Conservation (phyloP, 139 green algal species). For the Mychonastes homosphaera region DNA sequence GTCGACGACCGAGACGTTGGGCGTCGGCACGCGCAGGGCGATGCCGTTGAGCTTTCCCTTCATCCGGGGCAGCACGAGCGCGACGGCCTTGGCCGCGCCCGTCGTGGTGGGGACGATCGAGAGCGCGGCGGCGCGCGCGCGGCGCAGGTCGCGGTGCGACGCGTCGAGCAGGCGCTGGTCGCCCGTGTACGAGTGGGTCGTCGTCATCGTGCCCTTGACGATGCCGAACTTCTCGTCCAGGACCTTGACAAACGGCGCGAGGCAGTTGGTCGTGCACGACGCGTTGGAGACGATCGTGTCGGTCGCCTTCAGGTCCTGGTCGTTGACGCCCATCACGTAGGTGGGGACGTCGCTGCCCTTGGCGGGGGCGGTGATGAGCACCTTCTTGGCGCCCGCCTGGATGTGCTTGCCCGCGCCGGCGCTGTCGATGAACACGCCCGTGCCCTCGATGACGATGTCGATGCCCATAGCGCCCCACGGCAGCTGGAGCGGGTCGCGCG, state of each 20-base stretch:
- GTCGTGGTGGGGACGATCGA: slow-evolving; percentile 99
- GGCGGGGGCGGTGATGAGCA: slow-evolving; percentile 97
- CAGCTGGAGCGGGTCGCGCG: slow-evolving; percentile 88
- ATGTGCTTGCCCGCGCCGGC: slow-evolving; percentile 87
- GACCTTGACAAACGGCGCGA: slow-evolving; percentile 99
- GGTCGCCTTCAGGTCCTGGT: slow-evolving; percentile 75
- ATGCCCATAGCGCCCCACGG: slow-evolving; percentile 84
- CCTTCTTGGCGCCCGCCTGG: slow-evolving; percentile 94
- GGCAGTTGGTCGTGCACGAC: slow-evolving; percentile 99
- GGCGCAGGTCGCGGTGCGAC: slow-evolving; percentile 93
- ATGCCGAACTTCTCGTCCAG: slow-evolving; percentile 98
- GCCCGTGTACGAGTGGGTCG: slow-evolving; percentile 98
- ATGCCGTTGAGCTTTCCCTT: slow-evolving; percentile 97
- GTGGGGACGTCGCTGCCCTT: slow-evolving; percentile 97
- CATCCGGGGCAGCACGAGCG: slow-evolving; percentile 84
- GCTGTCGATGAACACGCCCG: slow-evolving; percentile 86
- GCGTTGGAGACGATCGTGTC: slow-evolving; percentile 94
- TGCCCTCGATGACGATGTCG: slow-evolving; percentile 98
- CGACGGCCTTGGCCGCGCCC: slow-evolving; percentile 95
- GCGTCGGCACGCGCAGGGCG: slow-evolving; percentile 96
- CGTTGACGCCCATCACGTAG: slow-evolving; percentile 97
- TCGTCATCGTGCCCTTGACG: slow-evolving; percentile 99
- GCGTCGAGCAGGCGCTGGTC: slow-evolving; percentile 98
- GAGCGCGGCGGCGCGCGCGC: slow-evolving; percentile 89
- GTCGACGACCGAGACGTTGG: slow-evolving; percentile 97